Base-by-base conservation (phyloP, 768 basidiomycete species). In the Serendipita sp. region DNA sequence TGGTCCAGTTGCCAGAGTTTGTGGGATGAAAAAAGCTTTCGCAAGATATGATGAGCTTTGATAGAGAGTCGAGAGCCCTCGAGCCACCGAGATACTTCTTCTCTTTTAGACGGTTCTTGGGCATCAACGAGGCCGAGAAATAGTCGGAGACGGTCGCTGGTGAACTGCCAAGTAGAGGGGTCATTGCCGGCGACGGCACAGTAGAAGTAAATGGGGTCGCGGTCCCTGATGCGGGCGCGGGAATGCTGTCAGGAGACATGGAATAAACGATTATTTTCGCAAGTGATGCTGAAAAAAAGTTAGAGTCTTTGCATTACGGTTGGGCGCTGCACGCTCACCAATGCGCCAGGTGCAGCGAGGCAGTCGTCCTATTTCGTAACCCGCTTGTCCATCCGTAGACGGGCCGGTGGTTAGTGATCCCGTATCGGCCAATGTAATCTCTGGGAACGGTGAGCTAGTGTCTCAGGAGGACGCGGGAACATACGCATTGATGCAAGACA, bases 21-120 rank as follows among this genome's bases (percentile, higher is more conserved):
- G 85, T 85, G 0, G 91, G 91, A 70, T 93, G 91, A 74, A 93
- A 95, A 74, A 91, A 92, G 62, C 84, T 84, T 72, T 95, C 92
- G 28, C 84, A 87, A 3, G 89, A 90, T 4, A 87, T 88, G 66
- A 95, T 83, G 65, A 95, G 74, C 71, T 85, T 85, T 11, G 82
- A 83, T n/a, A 95, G 74, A 5, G 90, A 88, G 70, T 93, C 90
- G 62, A 95, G 74, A 2, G 91, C 88, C 71, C 82, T 88, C 24
- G 82, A 88, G 13, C 92, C 92, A 14, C 79, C 92, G n/a, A 92
- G 74, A 70, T 84, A 90, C 2, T 79, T 79, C 68, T 75, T 81
- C 38, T 69, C 67, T 68, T 72, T 79, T 42, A 70, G 70, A 38
- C 68, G 71, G 3, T 69, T 72, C 60, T 75, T 76, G 65, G 79